phyloP scores from a whole-genome alignment of 2,329 filamentous ascomycete species.

The Didymella segeticola region DNA sequence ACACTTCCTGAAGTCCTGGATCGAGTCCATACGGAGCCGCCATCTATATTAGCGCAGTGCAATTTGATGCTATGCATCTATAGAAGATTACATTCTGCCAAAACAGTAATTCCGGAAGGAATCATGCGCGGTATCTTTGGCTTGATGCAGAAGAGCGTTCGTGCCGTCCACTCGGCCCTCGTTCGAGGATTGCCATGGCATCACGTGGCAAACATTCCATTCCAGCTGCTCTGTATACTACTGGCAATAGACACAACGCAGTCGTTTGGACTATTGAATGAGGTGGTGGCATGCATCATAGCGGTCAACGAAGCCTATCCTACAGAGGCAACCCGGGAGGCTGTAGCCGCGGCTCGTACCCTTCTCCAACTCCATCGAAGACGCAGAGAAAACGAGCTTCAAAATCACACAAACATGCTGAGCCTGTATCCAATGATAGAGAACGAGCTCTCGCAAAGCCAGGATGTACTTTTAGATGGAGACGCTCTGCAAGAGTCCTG shows the following conservation, averaged over 20 bases:
- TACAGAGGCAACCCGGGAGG: slow-evolving; percentile 3
- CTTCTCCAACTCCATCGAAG: slow-evolving; percentile 3
- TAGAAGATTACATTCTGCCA: background rate
- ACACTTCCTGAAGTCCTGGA: background rate
- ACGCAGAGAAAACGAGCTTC: slow-evolving; percentile 1
- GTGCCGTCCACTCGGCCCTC: slow-evolving; percentile 4
- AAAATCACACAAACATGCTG: slow-evolving; percentile 3
- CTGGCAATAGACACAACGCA: background rate
- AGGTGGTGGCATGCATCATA: background rate
- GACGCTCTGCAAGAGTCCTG: slow-evolving; percentile 7
- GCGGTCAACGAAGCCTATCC: slow-evolving; percentile 5
- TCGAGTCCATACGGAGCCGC: slow-evolving; percentile 2
- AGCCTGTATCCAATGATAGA: background rate
- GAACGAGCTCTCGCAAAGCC: background rate
- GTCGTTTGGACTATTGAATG: background rate
- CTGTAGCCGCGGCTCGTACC: background rate
- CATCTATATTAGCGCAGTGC: slow-evolving; percentile 2
- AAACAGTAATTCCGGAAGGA: background rate
- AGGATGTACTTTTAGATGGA: background rate
- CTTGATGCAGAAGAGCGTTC: slow-evolving; percentile 1
- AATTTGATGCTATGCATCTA: slow-evolving; percentile 3
- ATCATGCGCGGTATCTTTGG: background rate
- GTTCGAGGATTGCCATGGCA: background rate
- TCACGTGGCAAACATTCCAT: slow-evolving; percentile 6
- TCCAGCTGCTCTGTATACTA: slow-evolving; percentile 5